Conservation (phyloP, 768 basidiomycete genomes). For the Boletellus ananiceps region DNA sequence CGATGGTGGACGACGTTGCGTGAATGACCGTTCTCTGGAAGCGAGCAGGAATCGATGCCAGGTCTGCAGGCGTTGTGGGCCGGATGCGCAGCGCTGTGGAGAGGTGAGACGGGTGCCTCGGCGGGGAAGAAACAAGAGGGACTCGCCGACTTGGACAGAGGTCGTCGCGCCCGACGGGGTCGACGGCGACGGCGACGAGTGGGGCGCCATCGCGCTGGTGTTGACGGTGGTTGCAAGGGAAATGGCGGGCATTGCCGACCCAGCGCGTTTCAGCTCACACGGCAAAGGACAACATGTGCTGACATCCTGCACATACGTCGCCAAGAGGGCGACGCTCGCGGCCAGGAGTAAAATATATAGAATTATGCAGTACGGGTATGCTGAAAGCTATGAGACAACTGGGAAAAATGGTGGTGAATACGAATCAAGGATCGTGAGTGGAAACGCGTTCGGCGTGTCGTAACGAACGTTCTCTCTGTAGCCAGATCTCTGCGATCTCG, state of each 20-base stretch:
- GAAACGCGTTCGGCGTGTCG: conserved; percentile 20
- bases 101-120: not conserved
- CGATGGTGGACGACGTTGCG: conserved; percentile 64
- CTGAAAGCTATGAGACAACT: conserved; percentile 19
- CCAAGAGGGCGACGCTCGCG: conserved; percentile 4
- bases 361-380: conserved; percentile 36
- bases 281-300: conserved; percentile 1
- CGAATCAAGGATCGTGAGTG: conserved; percentile 31
- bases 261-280: conserved; percentile 22
- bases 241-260: conserved; percentile 29
- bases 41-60: conserved; percentile 82
- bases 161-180: conserved; percentile 68
- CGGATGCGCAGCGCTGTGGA: conserved; percentile 80
- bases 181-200: conserved; percentile 60
- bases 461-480: conserved; percentile 20
- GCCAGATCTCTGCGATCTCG: conserved; percentile 2
- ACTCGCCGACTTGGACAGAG: conserved; percentile 92
- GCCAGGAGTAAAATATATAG: conserved; percentile 20
- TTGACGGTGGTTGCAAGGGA: conserved; percentile 25
- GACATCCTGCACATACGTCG: not conserved
- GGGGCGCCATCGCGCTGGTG: conserved; percentile 61
- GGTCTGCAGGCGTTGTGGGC: conserved; percentile 80
- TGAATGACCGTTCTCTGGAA: conserved; percentile 91
- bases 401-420: conserved; percentile 7
- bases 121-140: not conserved